Base-by-base conservation (phyloP, 2,329 filamentous ascomycete genomes). In the Beauveria bassiana region DNA sequence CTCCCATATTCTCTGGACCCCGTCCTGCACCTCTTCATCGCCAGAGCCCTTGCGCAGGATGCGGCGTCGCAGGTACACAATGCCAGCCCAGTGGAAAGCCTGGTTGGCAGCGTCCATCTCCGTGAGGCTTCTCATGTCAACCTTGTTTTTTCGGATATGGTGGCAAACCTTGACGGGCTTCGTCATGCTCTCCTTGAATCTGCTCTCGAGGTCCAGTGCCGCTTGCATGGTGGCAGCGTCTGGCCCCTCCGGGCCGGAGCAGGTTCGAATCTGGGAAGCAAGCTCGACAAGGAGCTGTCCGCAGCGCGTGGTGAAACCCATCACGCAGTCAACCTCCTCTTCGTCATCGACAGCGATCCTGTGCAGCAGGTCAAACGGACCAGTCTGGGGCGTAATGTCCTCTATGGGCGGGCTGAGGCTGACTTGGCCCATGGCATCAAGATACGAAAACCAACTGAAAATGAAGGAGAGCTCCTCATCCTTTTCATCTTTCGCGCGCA, bases 391-490 rank as follows among this genome's bases (percentile, higher is more conserved):
- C 2, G 60, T 38, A 26, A 57, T 47, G 4, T 40, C 53, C 26
- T 59, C 52, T 22, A 50, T 51, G 8, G 31, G 31, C 51, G 70
- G 77, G 10, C 82, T 81, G 18, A 88, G 89, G 60, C 77, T 86
- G 28, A 96, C 77, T 47, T 85, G 86, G 26, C 90, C 91, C 61
- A 95, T 77, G 1, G 95, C 86, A 69, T 95, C 90, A 22, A 96
- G 81, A 72, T 95, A 95, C 1, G 88, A 88, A 65, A 95, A 88
- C 91, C 91, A 96, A 62, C 89, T 85, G 66, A 85, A 87, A 10
- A 95, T 80, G 69, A 96, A 95, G 59, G 88, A 87, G 59, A 86
- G 81, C 60, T 90, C 79, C 68, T 84, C 78, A 68, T 86, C 80
- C 68, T 81, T 68, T 68, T 81, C 68, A 46, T 81, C 81, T 16